These are phyloP conservation scores for Schizochytrium sp. DNA, from an alignment of 108 stramenopile genomes.

Conservation along the genomic window DNA sequence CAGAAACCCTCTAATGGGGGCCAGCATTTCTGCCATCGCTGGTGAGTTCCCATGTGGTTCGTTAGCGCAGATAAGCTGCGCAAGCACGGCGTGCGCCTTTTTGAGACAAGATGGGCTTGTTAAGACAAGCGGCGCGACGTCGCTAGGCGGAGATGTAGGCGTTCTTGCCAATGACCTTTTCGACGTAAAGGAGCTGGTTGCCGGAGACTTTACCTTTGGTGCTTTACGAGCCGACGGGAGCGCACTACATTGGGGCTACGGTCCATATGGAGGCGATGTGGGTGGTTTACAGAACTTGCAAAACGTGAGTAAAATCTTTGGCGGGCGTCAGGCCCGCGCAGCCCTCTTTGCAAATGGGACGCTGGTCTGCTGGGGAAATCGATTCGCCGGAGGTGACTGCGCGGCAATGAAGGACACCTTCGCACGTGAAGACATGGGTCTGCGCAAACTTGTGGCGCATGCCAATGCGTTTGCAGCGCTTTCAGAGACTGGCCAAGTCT, in stretches of 20 bases:
- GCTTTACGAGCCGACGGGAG: background rate
- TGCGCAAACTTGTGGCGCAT: background rate
- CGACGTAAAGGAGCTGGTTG: background rate
- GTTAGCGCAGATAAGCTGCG: background rate
- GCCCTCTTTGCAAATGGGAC: background rate
- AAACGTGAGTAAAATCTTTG: background rate
- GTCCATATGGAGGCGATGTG: background rate
- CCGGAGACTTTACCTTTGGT: background rate
- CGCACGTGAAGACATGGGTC: background rate
- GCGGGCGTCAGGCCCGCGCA: background rate
- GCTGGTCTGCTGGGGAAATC: background rate
- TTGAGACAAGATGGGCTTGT: background rate
- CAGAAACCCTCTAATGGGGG: background rate
- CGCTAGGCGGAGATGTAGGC: background rate
- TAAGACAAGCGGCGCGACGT: background rate
- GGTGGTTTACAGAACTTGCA: background rate
- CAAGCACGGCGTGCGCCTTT: background rate
- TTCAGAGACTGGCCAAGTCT: background rate
- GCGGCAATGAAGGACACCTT: background rate
- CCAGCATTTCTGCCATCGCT: background rate
- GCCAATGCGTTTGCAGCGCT: background rate
- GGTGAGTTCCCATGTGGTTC: background rate
- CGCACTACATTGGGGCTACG: background rate
- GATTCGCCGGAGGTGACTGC: background rate
- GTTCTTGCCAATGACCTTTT: background rate